Conservation (phyloP, 2,329 filamentous ascomycete species). For the Arthroderma sp. region DNA sequence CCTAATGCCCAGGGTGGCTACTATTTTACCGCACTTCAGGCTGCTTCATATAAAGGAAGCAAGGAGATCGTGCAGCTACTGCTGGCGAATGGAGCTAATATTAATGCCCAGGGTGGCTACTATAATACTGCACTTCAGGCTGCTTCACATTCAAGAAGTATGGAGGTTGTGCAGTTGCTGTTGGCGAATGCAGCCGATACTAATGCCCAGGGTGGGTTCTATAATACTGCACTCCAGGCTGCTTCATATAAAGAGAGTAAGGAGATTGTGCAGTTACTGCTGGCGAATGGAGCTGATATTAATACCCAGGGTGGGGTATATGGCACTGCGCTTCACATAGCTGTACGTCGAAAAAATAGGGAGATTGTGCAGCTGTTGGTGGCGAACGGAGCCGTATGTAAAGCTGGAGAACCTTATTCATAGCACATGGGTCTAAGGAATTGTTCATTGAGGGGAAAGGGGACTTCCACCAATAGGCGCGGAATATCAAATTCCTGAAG, state of each 20-base stretch:
- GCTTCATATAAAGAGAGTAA: not conserved
- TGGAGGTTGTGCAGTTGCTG: constrained; percentile 7
- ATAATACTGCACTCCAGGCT: not conserved
- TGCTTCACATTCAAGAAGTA: constrained; percentile 7
- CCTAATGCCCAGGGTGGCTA: constrained; percentile 7
- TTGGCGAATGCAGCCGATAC: constrained; percentile 10
- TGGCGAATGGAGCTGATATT: not conserved
- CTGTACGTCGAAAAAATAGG: constrained; percentile 9
- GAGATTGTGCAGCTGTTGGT: constrained; percentile 11
- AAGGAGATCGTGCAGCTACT: constrained; percentile 7
- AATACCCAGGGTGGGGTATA: not conserved
- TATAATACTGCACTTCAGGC: constrained; percentile 2
- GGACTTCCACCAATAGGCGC: too few species aligned
- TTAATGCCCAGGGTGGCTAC: constrained; percentile 7
- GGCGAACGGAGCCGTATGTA: constrained; percentile 8
- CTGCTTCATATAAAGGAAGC: constrained; percentile 8
- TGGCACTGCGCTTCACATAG: constrained; percentile 12
- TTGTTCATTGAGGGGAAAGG: too few species aligned
- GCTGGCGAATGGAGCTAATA: constrained; percentile 9
- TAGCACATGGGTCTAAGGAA: too few species aligned
- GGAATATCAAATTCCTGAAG: too few species aligned
- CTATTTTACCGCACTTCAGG: constrained; percentile 3
- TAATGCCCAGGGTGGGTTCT: constrained; percentile 4
- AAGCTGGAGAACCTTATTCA: constrained; percentile 5
- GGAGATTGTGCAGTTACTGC: not conserved